Evolutionary conservation across 2,329 filamentous ascomycete genomes (phyloP).

Genomic region (Emmonsiellopsis sp.): DNA sequence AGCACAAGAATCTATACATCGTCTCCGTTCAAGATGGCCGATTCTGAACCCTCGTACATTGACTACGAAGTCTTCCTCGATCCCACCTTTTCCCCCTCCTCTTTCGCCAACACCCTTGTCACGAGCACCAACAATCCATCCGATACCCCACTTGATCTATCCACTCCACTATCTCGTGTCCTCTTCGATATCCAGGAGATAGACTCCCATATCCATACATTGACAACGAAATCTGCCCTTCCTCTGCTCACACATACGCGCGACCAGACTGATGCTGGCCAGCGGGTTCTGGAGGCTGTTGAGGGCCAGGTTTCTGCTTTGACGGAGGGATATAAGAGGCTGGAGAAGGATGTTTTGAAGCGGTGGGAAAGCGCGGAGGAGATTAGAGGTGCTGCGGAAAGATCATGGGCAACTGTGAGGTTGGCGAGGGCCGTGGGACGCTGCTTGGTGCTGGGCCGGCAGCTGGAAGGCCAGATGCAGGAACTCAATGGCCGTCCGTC

Average conservation of each 20-base stretch:
- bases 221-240: slow-evolving; percentile 76
- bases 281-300: slow-evolving; percentile 63
- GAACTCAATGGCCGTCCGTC: slow-evolving; percentile 49
- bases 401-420: slow-evolving; percentile 70
- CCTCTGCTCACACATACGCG: slow-evolving; percentile 72
- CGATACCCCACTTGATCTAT: slow-evolving; percentile 84
- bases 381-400: slow-evolving; percentile 65
- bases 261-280: slow-evolving; percentile 62
- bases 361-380: slow-evolving; percentile 81
- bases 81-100: slow-evolving; percentile 67
- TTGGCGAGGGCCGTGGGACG: slow-evolving; percentile 68
- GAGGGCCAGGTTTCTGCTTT: slow-evolving; percentile 71
- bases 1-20: background rate
- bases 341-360: slow-evolving; percentile 77
- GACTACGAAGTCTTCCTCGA: slow-evolving; percentile 89
- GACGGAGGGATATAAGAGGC: slow-evolving; percentile 73
- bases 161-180: slow-evolving; percentile 83
- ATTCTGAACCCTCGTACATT: slow-evolving; percentile 65
- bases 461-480: slow-evolving; percentile 75
- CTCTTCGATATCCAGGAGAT: slow-evolving; percentile 96
- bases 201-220: slow-evolving; percentile 84
- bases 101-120: slow-evolving; percentile 83
- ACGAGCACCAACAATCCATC: slow-evolving; percentile 84
- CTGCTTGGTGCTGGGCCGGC: slow-evolving; percentile 71
- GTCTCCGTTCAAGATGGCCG: slow-evolving; percentile 22